Conservation (phyloP, 2,329 filamentous ascomycete species). For the Fusarium sp. region DNA sequence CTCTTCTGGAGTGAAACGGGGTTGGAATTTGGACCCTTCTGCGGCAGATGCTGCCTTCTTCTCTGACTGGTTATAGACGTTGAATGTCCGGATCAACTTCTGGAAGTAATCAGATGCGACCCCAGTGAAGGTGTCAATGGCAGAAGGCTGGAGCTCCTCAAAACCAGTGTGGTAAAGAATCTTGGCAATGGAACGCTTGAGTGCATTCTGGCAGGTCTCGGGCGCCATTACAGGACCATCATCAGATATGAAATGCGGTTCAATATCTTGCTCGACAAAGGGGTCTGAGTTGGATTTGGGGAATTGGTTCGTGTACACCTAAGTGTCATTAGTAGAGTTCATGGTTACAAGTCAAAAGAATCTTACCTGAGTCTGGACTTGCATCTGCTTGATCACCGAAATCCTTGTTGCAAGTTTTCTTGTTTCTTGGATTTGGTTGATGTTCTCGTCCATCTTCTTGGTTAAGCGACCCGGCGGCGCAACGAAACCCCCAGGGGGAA, state of each 20-base stretch:
- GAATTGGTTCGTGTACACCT: constrained; percentile 98
- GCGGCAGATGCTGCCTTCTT: constrained; percentile 65
- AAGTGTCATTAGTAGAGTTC: constrained; percentile 15
- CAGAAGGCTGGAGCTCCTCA: constrained; percentile 95
- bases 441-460: constrained; percentile 85
- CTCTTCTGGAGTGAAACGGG: constrained; percentile 82
- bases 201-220: constrained; percentile 79
- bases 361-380: constrained; percentile 89
- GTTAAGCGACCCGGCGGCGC: constrained; percentile 77
- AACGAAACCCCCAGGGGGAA: constrained; percentile 77
- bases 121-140: constrained; percentile 87
- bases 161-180: constrained; percentile 97
- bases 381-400: constrained; percentile 98
- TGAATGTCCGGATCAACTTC: constrained; percentile 81
- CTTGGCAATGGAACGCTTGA: constrained; percentile 91
- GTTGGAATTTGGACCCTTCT: constrained; percentile 59
- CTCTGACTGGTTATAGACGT: constrained; percentile 82
- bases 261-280: constrained; percentile 85
- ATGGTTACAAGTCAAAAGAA: background rate
- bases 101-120: constrained; percentile 88
- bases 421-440: constrained; percentile 95
- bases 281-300: constrained; percentile 93
- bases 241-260: constrained; percentile 88
- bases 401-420: constrained; percentile 96
- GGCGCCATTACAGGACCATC: constrained; percentile 87